Percentiles rank a stretch among this genome's conserved stretches.
Conservation (phyloP, 129 eudicot species). For the Mikania micrantha region DNA sequence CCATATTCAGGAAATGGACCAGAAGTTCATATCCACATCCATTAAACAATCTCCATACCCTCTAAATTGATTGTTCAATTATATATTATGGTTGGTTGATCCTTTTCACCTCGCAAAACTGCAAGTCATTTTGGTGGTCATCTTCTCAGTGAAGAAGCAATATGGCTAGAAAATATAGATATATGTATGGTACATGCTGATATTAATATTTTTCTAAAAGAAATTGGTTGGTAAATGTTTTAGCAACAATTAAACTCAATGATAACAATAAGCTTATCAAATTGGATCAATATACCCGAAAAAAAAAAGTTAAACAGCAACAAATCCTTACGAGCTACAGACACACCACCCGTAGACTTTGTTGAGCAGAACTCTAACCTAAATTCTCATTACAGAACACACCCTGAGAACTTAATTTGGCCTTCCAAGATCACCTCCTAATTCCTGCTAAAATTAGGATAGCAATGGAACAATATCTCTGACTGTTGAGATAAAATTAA, state of each 20-base stretch:
- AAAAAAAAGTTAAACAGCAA: too few species aligned
- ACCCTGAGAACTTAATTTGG: too few species aligned
- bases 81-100: neutral
- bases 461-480: too few species aligned
- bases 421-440: too few species aligned
- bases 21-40: neutral
- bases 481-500: too few species aligned
- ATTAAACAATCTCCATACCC: neutral
- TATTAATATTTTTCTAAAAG: neutral
- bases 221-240: neutral
- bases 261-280: too few species aligned
- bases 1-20: neutral
- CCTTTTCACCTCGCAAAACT: neutral
- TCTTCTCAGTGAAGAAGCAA: neutral
- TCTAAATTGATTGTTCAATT: neutral
- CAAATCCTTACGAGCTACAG: too few species aligned
- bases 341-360: too few species aligned
- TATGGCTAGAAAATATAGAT: neutral
- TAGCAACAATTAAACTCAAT: neutral
- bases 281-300: too few species aligned
- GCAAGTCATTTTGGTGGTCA: neutral
- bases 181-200: neutral
- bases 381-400: too few species aligned
- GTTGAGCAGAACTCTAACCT: too few species aligned
- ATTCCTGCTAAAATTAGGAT: too few species aligned